Conservation (phyloP, 257 asterid genomes). For the Mentha longifolia region DNA sequence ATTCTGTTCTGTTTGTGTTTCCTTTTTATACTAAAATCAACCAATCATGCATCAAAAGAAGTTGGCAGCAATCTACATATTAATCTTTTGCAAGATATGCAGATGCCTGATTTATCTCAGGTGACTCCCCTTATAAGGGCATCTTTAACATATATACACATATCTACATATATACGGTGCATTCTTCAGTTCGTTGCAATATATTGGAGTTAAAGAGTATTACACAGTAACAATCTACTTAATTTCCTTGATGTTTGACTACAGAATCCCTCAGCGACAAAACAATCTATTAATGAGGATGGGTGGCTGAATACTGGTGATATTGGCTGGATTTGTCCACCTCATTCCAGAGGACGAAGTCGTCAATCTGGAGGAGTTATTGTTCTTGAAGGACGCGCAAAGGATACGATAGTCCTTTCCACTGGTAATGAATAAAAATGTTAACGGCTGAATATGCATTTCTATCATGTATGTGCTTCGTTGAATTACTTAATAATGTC, state of each 20-base stretch:
- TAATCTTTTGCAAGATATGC: neutral
- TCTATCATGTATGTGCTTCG: neutral
- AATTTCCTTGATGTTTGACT: constrained; percentile 10
- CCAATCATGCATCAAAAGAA: neutral
- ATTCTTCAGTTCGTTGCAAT: neutral
- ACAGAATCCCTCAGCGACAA: constrained; percentile 74
- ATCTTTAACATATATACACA: neutral
- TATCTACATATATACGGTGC: neutral
- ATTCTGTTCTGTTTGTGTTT: neutral
- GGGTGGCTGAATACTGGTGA: constrained; percentile 97
- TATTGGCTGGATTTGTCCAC: constrained; percentile 89
- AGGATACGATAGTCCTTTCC: constrained; percentile 92
- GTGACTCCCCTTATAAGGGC: constrained; percentile 2
- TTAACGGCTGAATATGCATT: constrained; percentile 6
- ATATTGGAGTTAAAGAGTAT: neutral
- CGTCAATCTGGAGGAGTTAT: constrained; percentile 77
- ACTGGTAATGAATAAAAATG: constrained; percentile 54
- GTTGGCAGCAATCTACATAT: neutral
- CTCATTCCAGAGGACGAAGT: constrained; percentile 78
- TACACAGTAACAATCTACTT: neutral
- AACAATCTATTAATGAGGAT: constrained; percentile 68
- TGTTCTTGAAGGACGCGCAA: constrained; percentile 96
- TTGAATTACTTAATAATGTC: neutral
- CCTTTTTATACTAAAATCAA: neutral
- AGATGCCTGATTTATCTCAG: neutral